Evolutionary conservation across 2,329 filamentous ascomycete species (phyloP).

Genomic region (Penicillium sclerotiorum): DNA sequence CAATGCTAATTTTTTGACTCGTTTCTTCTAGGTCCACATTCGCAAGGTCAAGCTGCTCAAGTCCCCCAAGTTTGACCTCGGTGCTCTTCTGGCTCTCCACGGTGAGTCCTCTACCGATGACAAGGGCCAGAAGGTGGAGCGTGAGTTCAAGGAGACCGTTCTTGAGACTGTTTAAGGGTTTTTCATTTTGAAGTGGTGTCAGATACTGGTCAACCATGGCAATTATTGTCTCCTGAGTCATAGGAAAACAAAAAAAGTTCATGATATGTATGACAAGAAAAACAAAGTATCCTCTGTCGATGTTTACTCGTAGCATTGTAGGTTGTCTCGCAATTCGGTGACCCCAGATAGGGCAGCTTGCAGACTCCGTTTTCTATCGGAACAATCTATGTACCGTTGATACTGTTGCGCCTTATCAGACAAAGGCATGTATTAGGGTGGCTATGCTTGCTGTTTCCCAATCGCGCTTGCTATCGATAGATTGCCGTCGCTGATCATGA

Average conservation of each 20-base stretch:
- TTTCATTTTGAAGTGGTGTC: constrained; percentile 71
- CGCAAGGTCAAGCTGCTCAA: constrained; percentile 99
- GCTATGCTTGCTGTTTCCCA: no score
- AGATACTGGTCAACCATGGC: constrained; percentile 68
- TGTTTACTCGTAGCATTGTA: no score
- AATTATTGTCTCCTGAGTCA: constrained; percentile 30
- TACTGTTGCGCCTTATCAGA: no score
- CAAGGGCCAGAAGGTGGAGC: constrained; percentile 96
- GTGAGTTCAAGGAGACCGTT: constrained; percentile 98
- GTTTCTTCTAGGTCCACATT: constrained; percentile 80
- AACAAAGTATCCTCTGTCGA: constrained; percentile 8
- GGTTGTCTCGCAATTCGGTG: no score
- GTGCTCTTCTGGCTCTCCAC: constrained; percentile 92
- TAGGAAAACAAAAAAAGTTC: constrained; percentile 31
- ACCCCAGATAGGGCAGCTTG: no score
- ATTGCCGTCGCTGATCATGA: no score
- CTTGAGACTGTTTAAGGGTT: constrained; percentile 84
- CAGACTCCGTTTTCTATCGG: no score
- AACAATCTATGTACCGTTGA: no score
- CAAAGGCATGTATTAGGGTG: no score
- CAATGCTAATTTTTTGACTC: constrained; percentile 12
- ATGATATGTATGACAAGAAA: constrained; percentile 29
- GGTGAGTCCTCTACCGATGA: constrained; percentile 96
- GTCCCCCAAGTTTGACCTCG: constrained; percentile 98
- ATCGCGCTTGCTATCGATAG: no score